phyloP scores from a whole-genome alignment of 2,329 filamentous ascomycete genomes.

The Nigrospora osmanthi region DNA sequence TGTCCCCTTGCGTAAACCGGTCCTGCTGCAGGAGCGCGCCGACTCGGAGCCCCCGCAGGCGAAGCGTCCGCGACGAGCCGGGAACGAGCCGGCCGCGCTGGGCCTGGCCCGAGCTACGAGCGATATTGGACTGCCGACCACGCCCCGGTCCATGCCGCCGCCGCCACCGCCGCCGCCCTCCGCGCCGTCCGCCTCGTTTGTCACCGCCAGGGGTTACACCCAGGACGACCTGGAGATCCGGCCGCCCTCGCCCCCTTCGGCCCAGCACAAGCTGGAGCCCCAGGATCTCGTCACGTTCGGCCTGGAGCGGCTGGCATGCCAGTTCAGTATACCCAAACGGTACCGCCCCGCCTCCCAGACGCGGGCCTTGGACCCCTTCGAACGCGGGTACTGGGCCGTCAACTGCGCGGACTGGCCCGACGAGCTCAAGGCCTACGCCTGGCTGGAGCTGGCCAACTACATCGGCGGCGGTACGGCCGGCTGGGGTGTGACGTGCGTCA shows the following conservation, averaged over 20 bases:
- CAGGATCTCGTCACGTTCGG: constrained; percentile 47
- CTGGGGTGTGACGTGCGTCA: constrained; percentile 57
- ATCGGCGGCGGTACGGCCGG: constrained; percentile 52
- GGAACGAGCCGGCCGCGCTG: constrained; percentile 8
- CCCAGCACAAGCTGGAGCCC: constrained; percentile 31
- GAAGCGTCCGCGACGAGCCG: constrained; percentile 14
- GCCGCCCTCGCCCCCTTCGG: constrained; percentile 45
- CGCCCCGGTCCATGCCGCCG: constrained; percentile 4
- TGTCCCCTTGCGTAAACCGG: too few relatives aligned
- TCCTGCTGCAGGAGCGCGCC: constrained; percentile 4
- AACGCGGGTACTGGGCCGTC: constrained; percentile 74
- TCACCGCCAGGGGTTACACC: constrained; percentile 14
- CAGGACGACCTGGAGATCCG: constrained; percentile 38
- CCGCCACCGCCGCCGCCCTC: neutral
- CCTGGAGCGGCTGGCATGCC: constrained; percentile 42
- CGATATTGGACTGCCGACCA: constrained; percentile 20
- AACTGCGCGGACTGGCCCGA: constrained; percentile 46
- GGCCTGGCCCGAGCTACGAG: constrained; percentile 22
- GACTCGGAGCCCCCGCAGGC: constrained; percentile 24
- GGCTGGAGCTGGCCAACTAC: constrained; percentile 54
- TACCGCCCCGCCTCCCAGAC: constrained; percentile 43
- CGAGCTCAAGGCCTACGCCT: constrained; percentile 43
- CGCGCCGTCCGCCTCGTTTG: constrained; percentile 12
- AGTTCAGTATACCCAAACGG: constrained; percentile 41
- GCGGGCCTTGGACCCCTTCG: constrained; percentile 46